Evolutionary conservation across 2,329 filamentous ascomycete species (phyloP), one percentile per base, ranked within the genome.

Genomic region (Diaporthe capsici): DNA sequence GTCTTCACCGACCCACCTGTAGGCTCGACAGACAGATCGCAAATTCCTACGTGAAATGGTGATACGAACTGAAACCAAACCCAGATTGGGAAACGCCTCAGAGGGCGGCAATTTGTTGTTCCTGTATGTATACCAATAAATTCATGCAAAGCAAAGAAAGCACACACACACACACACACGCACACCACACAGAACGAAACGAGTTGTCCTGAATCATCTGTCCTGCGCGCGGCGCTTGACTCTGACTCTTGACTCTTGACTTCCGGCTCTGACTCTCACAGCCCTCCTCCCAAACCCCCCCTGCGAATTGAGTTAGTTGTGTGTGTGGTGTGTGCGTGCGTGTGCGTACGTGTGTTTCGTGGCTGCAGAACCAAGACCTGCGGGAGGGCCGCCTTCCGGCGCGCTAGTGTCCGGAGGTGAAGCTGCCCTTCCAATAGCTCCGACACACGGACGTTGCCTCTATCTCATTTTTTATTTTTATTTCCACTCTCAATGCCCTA

Each of bases 351-450:
- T 28, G 39, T 42, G 63, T 67, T 67, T 67, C 28, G 63, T 67
- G 63, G 63, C 63, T 67, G 63, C 44, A 67, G 63, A 51, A 68
- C 63, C 47, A 68, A 68, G 47, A 53, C 31, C 20, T 39, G 63
- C 47, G 63, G 44, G 63, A 68, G 63, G 31, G 17, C 47, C 47
- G 47, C 31, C 63, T 39, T 68, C 63, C 47, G 47, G 63, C 8
- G 47, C 47, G 47, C 47, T 68, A 68, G 63, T 17, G 63, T 17
- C n/a, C 63, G 63, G 63, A 51, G 9, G 31, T 65, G 42, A 47
- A 68, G 44, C 31, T 68, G 63, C 44, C 47, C 44, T 39, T 68
- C 39, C 63, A n/a, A 68, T 68, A 68, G 63, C 63, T 68, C 63
- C 63, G 63, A 53, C 49, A 67, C 61, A 67, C 61, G 61, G 61